Evolutionary conservation across 495 filamentous ascomycete species (phyloP), one percentile per base, ranked within the genome.

Genomic region (Evernia prunastri): DNA sequence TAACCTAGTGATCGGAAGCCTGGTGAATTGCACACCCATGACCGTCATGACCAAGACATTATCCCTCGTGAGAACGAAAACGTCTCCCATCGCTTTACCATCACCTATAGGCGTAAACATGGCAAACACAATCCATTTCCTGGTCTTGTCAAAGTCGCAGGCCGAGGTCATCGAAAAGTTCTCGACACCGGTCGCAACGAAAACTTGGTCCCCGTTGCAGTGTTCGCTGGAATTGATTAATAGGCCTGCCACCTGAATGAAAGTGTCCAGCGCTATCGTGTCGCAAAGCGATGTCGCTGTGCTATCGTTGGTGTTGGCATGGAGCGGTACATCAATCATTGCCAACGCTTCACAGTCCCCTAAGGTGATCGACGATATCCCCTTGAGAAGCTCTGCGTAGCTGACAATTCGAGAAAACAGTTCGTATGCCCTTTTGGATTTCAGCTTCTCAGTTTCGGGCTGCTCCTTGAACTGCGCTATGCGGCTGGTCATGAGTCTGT

Each of bases 241-340:
- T 1, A 77, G 57, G 8, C 75, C 73, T 4, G 65, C 70, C 13
- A 74, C 72, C 64, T 77, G 73, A 20, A 77, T 66, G 59, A 76
- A 74, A 4, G 37, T 67, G 51, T 77, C 75, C 23, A 73, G 31
- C 1, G 69, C 58, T 8, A 74, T 65, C 0, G 71, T 53, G 36
- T 74, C 69, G 47, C 59, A 66, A 39, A 68, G 23, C 15, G 36
- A 33, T 6, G 25, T 51, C 12, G 47, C 72, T 2, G 68, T 67
- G 42, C 66, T 66, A n/a, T 73, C 71, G 10, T 47, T 57, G 4
- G 45, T 61, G 37, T 33, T 59, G 20, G 33, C 51, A n/a, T 35
- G 9, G 36, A 45, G 8, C 3, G 61, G 61, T 58, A 63, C 61
- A 18, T 57, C 53, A 6, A 73, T 66, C 18, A 63, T 49, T 18